A percentile compares a stretch with the other conserved stretches of the same genome.
These are phyloP conservation scores for Apiospora aurea DNA, from an alignment of 2,329 filamentous ascomycete species.

Conservation along the genomic window DNA sequence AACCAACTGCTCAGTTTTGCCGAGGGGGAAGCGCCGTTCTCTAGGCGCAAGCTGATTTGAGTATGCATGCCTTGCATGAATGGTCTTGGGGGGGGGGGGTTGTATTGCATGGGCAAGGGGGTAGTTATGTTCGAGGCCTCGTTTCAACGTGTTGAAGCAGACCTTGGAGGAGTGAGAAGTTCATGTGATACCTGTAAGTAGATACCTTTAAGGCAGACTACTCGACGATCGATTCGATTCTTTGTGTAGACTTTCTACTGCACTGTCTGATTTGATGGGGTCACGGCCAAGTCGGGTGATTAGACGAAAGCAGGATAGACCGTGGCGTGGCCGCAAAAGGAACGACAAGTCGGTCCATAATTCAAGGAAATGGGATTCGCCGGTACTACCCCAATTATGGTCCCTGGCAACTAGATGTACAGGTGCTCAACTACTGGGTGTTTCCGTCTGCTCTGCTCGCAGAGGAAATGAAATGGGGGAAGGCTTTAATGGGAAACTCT, in stretches of 20 bases:
- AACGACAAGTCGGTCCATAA: not conserved
- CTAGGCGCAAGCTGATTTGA: too few relatives aligned
- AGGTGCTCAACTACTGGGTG: not conserved
- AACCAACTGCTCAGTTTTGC: too few relatives aligned
- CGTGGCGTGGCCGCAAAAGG: not conserved
- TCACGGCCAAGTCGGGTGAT: conserved; percentile 16
- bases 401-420: not conserved
- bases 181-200: not conserved
- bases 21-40: too few relatives aligned
- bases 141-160: not conserved
- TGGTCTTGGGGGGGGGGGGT: not conserved
- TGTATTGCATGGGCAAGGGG: not conserved
- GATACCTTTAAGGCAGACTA: not conserved
- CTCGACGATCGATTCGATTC: not conserved
- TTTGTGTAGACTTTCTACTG: not conserved
- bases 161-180: not conserved
- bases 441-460: not conserved
- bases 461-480: not conserved
- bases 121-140: not conserved
- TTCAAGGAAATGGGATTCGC: not conserved
- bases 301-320: conserved; percentile 1
- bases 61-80: not conserved
- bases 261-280: not conserved
- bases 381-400: not conserved
- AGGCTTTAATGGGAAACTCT: not conserved